These are phyloP conservation scores for Phragmites australis DNA, from an alignment of 176 grass and related monocot species.

Conservation along the genomic window DNA sequence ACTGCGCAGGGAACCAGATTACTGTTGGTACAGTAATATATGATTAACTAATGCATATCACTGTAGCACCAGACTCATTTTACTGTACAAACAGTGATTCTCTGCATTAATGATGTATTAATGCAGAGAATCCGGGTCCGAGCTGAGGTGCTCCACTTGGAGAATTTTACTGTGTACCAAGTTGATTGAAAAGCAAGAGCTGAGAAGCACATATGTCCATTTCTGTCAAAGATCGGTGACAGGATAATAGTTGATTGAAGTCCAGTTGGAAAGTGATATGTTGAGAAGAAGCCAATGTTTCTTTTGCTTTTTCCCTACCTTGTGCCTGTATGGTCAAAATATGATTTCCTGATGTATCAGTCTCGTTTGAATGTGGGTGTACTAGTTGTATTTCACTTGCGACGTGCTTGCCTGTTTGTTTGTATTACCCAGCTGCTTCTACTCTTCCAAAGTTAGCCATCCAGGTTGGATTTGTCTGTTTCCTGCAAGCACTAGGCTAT, in stretches of 20 bases:
- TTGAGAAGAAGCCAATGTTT: neutral
- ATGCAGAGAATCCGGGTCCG: no score
- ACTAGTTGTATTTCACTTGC: neutral
- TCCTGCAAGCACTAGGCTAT: neutral
- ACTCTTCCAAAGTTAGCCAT: neutral
- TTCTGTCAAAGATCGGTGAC: slow-evolving; percentile 17
- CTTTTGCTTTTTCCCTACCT: neutral
- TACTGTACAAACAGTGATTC: neutral
- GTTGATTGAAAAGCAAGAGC: slow-evolving; percentile 32
- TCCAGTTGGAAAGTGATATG: slow-evolving; percentile 6
- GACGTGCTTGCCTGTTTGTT: no score
- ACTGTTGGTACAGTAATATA: no score
- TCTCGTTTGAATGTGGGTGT: neutral
- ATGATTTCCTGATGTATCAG: neutral
- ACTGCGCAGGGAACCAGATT: no score
- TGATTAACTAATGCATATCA: no score
- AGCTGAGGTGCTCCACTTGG: slow-evolving; percentile 15
- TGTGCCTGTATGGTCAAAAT: neutral
- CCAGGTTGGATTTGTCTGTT: neutral
- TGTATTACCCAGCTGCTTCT: slow-evolving; percentile 10
- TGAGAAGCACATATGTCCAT: slow-evolving; percentile 25
- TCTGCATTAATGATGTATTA: no score
- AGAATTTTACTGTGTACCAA: slow-evolving; percentile 29
- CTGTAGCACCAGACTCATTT: no score
- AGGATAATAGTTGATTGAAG: slow-evolving; percentile 1